Evolutionary conservation across 2,329 filamentous ascomycete genomes (phyloP).

Genomic region (Dendryphion nanum): DNA sequence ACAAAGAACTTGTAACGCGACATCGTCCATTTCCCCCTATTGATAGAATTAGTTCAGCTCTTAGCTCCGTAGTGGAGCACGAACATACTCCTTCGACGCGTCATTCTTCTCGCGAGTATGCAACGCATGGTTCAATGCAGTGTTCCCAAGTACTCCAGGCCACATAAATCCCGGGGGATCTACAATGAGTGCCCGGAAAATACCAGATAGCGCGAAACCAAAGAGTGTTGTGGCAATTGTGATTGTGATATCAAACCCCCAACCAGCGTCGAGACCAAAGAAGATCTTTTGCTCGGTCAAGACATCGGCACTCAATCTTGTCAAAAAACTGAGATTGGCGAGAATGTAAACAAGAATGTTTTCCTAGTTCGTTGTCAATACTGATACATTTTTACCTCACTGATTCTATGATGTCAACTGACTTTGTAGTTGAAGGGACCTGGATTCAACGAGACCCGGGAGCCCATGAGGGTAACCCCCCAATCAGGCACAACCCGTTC

Average conservation of each 20-base stretch:
- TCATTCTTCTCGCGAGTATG: conserved; percentile 62
- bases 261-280: conserved; percentile 29
- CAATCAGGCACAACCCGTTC: conserved; percentile 56
- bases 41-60: background rate
- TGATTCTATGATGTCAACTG: background rate
- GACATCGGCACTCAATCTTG: conserved; percentile 3
- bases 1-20: conserved; percentile 66
- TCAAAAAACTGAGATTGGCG: conserved; percentile 3
- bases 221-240: conserved; percentile 68
- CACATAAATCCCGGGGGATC: conserved; percentile 69
- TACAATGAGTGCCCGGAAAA: conserved; percentile 24
- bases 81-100: conserved; percentile 46
- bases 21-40: conserved; percentile 54
- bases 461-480: conserved; percentile 51
- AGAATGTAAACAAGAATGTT: conserved; percentile 60
- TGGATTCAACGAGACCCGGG: conserved; percentile 57
- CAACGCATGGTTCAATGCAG: conserved; percentile 69
- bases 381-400: background rate
- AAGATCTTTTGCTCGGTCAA: conserved; percentile 3
- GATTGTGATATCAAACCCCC: conserved; percentile 64
- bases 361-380: too few relatives aligned
- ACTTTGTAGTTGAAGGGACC: conserved; percentile 61
- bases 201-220: conserved; percentile 18
- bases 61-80: too few relatives aligned
- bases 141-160: conserved; percentile 65